These are phyloP conservation scores for Lepidium campestre DNA, from an alignment of 441 rosid species.

Conservation along the genomic window DNA sequence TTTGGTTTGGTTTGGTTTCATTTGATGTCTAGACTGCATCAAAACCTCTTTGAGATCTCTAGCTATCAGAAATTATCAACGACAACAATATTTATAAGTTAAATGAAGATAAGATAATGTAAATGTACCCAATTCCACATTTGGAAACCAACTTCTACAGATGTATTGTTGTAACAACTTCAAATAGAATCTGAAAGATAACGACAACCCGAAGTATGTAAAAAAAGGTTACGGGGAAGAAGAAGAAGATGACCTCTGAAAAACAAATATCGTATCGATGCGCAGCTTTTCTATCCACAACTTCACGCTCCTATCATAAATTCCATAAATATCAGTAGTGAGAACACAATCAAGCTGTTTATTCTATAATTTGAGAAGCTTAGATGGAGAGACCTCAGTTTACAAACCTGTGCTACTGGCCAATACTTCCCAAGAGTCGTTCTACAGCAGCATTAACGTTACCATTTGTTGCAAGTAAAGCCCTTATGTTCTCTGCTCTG, in stretches of 20 bases:
- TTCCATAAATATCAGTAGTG: background rate
- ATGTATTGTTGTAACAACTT: background rate
- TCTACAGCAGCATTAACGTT: constrained; percentile 90
- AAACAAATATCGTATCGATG: background rate
- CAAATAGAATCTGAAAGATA: background rate
- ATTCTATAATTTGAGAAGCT: background rate
- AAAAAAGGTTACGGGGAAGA: background rate
- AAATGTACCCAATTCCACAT: background rate
- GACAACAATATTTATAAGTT: background rate
- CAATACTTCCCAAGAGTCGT: constrained; percentile 69
- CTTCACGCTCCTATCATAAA: constrained; percentile 1
- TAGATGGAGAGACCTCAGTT: background rate
- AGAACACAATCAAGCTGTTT: background rate
- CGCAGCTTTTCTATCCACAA: constrained; percentile 10
- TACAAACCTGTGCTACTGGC: constrained; percentile 40
- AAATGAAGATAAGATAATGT: background rate
- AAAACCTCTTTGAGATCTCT: background rate
- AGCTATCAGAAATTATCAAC: background rate
- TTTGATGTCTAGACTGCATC: background rate
- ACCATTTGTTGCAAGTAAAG: constrained; percentile 73
- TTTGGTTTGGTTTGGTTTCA: background rate
- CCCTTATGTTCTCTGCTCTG: constrained; percentile 80
- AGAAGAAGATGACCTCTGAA: background rate
- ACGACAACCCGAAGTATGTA: background rate
- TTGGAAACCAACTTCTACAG: background rate